Evolutionary conservation across 352 stramenopile species (phyloP), one percentile per base, ranked within the genome.

Genomic region (Globisporangium camurandrum): DNA sequence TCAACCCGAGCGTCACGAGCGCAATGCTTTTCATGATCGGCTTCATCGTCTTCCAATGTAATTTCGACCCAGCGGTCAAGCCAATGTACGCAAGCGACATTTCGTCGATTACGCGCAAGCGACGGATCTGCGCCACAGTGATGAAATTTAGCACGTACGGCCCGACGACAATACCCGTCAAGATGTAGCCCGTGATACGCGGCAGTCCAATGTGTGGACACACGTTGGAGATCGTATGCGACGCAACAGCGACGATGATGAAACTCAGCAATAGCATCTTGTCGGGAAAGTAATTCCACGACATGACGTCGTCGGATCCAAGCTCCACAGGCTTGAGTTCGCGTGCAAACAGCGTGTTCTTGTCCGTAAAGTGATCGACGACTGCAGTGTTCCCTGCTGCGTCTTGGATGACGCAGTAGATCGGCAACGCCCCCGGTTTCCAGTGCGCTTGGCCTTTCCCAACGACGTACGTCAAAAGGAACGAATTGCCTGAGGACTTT

Each of bases 81-180:
- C 71, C 71, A 56, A 86, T 86, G 54, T 83, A 83, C 36, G 75
- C 75, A 46, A 86, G 64, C 30, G 75, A 75, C 8, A 78, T 42
- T 51, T 86, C 75, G n/a, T 86, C 75, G 37, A 86, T 62, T 37
- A 86, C 64, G 17, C 74, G 73, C 28, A 79, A 30, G 26, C 73
- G 69, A 5, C 66, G 66, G 33, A 81, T 72, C 49, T 84, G 66
- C 28, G 64, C 49, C 0, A 51, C 64, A 3, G 57, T 66, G 19
- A 87, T 52, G 4, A 84, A 67, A 23, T 78, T 76, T 22, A 85
- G 56, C 28, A 84, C 71, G 49, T 82, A 85, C 22, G 75, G 75
- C n/a, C 75, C 75, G 4, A 78, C 67, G 17, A 87, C 31, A 23
- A 87, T 79, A 8, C 75, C 75, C 2, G 73, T 87, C 28, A 78